These are phyloP conservation scores for Exophiala calicioides DNA, from an alignment of 2,329 filamentous ascomycete species.

Conservation along the genomic window DNA sequence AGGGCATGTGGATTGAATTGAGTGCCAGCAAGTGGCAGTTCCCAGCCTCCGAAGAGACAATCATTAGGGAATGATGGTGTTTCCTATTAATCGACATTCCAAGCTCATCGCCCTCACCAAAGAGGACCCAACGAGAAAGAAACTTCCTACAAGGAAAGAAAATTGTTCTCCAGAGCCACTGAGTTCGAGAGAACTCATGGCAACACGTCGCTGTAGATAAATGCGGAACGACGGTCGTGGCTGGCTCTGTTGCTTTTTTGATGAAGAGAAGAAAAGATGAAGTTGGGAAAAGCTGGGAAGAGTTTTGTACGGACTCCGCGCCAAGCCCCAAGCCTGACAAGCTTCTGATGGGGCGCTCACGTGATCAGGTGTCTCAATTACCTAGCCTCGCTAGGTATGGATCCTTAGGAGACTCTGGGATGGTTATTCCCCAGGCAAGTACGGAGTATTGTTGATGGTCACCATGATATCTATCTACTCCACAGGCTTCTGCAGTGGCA, in stretches of 20 bases:
- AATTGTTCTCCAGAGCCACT: constrained; percentile 65
- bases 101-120: constrained; percentile 69
- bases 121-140: constrained; percentile 68
- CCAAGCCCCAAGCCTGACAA: constrained; percentile 2
- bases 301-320: constrained; percentile 4
- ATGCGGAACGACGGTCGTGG: constrained; percentile 67
- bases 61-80: constrained; percentile 38
- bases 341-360: no score
- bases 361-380: neutral
- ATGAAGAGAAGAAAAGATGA: constrained; percentile 29
- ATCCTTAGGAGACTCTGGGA: no score
- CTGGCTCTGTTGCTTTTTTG: constrained; percentile 42
- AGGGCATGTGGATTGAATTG: no score
- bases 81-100: constrained; percentile 72
- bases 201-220: constrained; percentile 65
- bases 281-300: constrained; percentile 3
- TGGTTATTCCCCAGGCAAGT: no score
- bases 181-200: constrained; percentile 58
- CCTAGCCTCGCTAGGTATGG: no score
- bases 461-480: no score
- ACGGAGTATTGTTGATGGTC: no score
- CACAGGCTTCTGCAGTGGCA: constrained; percentile 51
- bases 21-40: no score
- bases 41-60: no score
- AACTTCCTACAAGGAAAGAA: constrained; percentile 66